These are phyloP conservation scores for Sporopachydermia quercuum DNA, from an alignment of 805 yeast species.

Conservation along the genomic window DNA sequence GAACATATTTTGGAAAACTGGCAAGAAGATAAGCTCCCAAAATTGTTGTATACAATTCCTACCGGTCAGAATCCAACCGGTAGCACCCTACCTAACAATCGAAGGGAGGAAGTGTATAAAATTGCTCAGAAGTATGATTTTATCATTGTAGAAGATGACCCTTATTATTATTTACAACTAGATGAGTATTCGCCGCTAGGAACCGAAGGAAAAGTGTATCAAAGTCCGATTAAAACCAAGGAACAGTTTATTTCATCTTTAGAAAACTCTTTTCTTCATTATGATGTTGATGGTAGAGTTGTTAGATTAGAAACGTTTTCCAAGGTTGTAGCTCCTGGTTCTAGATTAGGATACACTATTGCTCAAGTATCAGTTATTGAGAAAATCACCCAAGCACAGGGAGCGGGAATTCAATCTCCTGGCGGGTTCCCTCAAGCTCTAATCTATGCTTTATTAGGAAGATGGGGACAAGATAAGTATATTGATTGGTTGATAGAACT, in stretches of 20 bases:
- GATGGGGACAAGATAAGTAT: conserved; percentile 88
- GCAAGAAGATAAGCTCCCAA: conserved; percentile 41
- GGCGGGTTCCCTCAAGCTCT: conserved; percentile 69
- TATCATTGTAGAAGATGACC: conserved; percentile 87
- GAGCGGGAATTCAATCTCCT: conserved; percentile 67
- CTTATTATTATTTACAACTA: conserved; percentile 94
- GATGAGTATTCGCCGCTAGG: conserved; percentile 43
- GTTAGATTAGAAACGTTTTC: conserved; percentile 82
- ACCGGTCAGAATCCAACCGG: conserved; percentile 99
- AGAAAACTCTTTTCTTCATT: conserved; percentile 58
- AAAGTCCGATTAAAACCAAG: conserved; percentile 23
- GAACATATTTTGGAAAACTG: conserved; percentile 50
- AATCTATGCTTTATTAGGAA: conserved; percentile 52
- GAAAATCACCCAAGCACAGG: conserved; percentile 57
- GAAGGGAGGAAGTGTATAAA: conserved; percentile 64
- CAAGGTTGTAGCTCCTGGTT: conserved; percentile 84
- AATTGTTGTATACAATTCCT: conserved; percentile 75
- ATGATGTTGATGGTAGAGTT: conserved; percentile 83
- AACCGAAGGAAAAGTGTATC: conserved; percentile 12
- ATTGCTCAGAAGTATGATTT: conserved; percentile 78
- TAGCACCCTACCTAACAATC: conserved; percentile 57
- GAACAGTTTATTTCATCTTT: conserved; percentile 52
- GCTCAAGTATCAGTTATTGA: conserved; percentile 53
- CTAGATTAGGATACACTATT: conserved; percentile 80
- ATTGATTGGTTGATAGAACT: conserved; percentile 76